Evolutionary conservation across 2,329 filamentous ascomycete species (phyloP), one percentile per base, ranked within the genome.

Genomic region (Myriosclerotinia curreyana): DNA sequence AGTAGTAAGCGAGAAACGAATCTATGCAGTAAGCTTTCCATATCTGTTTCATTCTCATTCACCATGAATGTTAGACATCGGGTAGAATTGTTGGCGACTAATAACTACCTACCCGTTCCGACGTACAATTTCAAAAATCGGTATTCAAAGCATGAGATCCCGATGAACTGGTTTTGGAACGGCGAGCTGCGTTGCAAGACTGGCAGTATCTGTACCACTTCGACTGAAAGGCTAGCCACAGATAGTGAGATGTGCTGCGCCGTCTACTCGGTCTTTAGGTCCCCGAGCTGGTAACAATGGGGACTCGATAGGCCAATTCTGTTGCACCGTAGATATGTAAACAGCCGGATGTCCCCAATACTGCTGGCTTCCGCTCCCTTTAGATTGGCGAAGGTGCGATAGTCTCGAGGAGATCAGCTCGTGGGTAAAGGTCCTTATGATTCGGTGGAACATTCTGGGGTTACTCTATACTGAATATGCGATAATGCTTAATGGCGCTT

Each of bases 241-340:
- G 31, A 40, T 46, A 42, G 34, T 22, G 44, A 64, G 38, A 64
- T 64, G 61, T 64, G 61, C 61, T 64, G 61, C 61, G 61, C 61
- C 61, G 61, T 64, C 61, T 64, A 64, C 53, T 64, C 61, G 61
- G 61, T 31, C 59, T 64, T 59, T 20, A 64, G 61, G 61, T 64
- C 61, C 61, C 61, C 61, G 61, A 64, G 46, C 61, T 44, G 61
- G 61, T 64, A 64, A 64, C 61, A 51, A 59, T 44, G 34, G 20
- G 44, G 61, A 64, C 53, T 64, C 53, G 61, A 64, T 40, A 34
- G n/a, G 53, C 49, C 8, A 58, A 58, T 58, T 17, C 44, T 59
- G 61, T 64, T 58, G 61, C 46, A 64, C 61, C n/a, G n/a, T 51
- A 38, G 20, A 50, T 42, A 64, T 64, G 61, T 59, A 64, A 34